Base-by-base conservation (phyloP, 192 early-diverging fungal species). In the Diversispora eburnea region DNA sequence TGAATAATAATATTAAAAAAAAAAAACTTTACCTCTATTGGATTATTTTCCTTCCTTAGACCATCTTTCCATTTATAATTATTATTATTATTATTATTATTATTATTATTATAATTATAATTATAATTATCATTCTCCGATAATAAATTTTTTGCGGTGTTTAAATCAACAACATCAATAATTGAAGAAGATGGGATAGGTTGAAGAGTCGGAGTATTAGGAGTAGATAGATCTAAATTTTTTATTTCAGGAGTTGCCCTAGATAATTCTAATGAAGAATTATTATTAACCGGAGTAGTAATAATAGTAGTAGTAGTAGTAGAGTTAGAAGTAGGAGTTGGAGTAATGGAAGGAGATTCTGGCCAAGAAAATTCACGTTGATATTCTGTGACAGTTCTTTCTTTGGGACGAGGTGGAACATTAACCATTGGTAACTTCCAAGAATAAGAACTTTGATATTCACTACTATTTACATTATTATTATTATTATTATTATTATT, bases 361-460 rank as follows among this genome's bases (percentile, higher is more conserved):
- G 46, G 46, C 69, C 69, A 71, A 6, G 69, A 45, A 43, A 71
- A 71, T 58, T 71, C 69, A 45, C 69, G 52, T 58, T 71, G 69
- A 71, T 71, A 71, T 71, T 71, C 69, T 17, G 43, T 9, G 33
- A 58, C 58, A 17, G 52, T 47, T 71, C 69, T 13, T 58, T 71
- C 69, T 43, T 55, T 55, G 4, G 39, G 51, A 45, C 55, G 52
- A 41, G 22, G 4, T 12, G 25, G 25, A 33, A 59, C n/a, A 42
- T 4, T 8, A 5, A 59, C 43, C 69, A 71, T 57, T 46, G 55
- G 56, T 42, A 59, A 20, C 10, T 71, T 71, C 69, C 69, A 71
- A n/a, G 46, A 52, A 57, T 47, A 71, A 33, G 33, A 42, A 12
- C 43, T 55, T n/a, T 71, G 69, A 58, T 71, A 71, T 67, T 52